Evolutionary conservation across 495 filamentous ascomycete species (phyloP), one percentile per base, ranked within the genome.

Genomic region (Trichoderma asperelloides): DNA sequence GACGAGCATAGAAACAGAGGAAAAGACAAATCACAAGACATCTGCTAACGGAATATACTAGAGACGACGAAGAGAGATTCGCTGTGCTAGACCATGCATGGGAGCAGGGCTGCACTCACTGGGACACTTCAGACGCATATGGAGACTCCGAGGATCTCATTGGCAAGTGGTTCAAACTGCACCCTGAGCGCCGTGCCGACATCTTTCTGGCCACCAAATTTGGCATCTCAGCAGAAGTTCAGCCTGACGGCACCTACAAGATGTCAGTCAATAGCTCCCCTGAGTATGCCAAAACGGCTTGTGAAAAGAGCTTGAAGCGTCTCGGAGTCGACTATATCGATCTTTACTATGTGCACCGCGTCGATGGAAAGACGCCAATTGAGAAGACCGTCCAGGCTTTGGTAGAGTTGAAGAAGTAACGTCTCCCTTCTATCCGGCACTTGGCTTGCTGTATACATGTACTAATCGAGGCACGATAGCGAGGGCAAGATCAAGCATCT

Each of bases 161-260:
- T 18, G 80, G 84, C 12, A 79, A 79, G 65, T 87, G 83, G 83
- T 82, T 86, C 71, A 69, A 72, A 30, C 55, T 60, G 55, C 74
- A 80, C 57, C 81, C 84, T 2, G 82, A 80, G 16, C 78, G 78
- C 4, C 77, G 82, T 55, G 68, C 74, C 27, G 78, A 83, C 51
- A 83, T 87, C 70, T 86, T 87, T 74, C 73, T 87, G 1, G 84
- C 84, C 49, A 82, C 83, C 13, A 86, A 87, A 71, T 86, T 84
- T 66, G 83, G 75, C 43, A 72, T 78, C 40, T 8, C 25, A 0
- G 43, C 16, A 6, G 45, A 66, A 5, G 15, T 6, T 8, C 13
- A 66, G 57, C 55, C 55, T 30, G 55, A 60, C 16, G 47, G 41
- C 55, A 47, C n/a, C 25, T 28, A 66, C 27, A 40, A 70, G 18